phyloP scores from a whole-genome alignment of 2,329 filamentous ascomycete species.

The Xylariaceae sp. region DNA sequence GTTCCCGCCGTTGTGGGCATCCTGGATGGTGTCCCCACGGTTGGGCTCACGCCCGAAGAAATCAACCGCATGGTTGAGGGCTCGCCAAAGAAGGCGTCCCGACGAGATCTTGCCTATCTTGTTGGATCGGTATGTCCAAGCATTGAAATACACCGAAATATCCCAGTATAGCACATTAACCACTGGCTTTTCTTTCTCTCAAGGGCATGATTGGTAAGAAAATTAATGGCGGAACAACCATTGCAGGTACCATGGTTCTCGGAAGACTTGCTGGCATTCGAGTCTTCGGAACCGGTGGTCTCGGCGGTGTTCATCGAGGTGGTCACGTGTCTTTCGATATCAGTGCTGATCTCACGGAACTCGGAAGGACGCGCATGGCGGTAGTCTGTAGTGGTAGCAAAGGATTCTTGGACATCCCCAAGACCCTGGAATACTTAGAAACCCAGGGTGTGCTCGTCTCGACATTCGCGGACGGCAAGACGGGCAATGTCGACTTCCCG shows the following conservation, averaged over 20 bases:
- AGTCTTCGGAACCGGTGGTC: constrained; percentile 89
- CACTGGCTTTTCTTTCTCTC: constrained; percentile 13
- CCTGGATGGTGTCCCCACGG: constrained; percentile 72
- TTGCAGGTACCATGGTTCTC: constrained; percentile 88
- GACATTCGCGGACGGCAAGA: constrained; percentile 81
- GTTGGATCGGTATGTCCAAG: constrained; percentile 62
- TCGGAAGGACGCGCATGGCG: constrained; percentile 81
- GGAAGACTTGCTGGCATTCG: constrained; percentile 82
- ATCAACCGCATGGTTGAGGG: constrained; percentile 67
- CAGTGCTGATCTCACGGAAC: constrained; percentile 89
- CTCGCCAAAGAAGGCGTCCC: constrained; percentile 73
- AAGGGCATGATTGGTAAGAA: constrained; percentile 61
- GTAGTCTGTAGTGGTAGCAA: constrained; percentile 91
- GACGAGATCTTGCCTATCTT: constrained; percentile 79
- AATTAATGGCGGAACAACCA: constrained; percentile 85
- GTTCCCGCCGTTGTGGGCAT: constrained; percentile 90
- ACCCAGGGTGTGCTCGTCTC: constrained; percentile 73
- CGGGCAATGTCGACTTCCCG: constrained; percentile 73
- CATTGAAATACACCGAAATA: not conserved
- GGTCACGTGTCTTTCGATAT: constrained; percentile 85
- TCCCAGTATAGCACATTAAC: not conserved
- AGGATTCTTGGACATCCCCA: constrained; percentile 86
- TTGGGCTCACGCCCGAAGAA: constrained; percentile 70
- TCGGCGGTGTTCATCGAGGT: constrained; percentile 89
- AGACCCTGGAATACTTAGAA: constrained; percentile 75